Evolutionary conservation across 2,329 filamentous ascomycete species (phyloP), one percentile per base, ranked within the genome.

Genomic region (Pyrenophora tritici-repentis): DNA sequence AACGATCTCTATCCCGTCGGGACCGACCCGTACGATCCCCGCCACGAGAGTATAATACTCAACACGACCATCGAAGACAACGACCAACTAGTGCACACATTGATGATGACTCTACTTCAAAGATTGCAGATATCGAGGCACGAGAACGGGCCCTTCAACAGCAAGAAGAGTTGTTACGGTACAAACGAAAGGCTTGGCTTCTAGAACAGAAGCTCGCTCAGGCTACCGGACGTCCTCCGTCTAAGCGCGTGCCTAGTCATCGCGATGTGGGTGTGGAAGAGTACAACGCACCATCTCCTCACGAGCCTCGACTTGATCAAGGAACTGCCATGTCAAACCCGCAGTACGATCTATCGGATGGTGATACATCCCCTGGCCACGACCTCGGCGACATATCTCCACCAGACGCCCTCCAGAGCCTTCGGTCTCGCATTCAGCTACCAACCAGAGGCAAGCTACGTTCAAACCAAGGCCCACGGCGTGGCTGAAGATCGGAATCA

Each of bases 111-210:
- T 9, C 18, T 10, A 39, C 39, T 13, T 1, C 39, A 20, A 48
- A 26, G 16, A 18, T 31, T 14, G 29, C 29, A 12, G 42, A 52
- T 2, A 44, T 54, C 6, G 46, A 57, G 29, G 51, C 44, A 31
- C 47, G 42, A 40, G 49, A 50, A 42, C 42, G 37, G 8, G 49
- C 56, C n/a, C 38, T 51, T 7, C 37, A 43, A 22, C 48, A 47
- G n/a, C 37, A 40, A 20, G 51, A 53, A 39, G 53, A 53, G 46
- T 35, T 57, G 3, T 36, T 53, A 6, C 37, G 41, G 4, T 55
- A 50, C 41, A 61, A 55, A 33, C 50, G 50, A 17, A 56, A 47
- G 22, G 47, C 29, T 6, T 50, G 45, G 34, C 32, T 47, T 12
- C 47, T 54, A 8, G 50, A 55, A 18, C 43, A 50, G 14, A 47